Evolutionary conservation across 2,329 filamentous ascomycete genomes (phyloP), one percentile per base, ranked within the genome.

Genomic region (Aspergillus tubingensis): DNA sequence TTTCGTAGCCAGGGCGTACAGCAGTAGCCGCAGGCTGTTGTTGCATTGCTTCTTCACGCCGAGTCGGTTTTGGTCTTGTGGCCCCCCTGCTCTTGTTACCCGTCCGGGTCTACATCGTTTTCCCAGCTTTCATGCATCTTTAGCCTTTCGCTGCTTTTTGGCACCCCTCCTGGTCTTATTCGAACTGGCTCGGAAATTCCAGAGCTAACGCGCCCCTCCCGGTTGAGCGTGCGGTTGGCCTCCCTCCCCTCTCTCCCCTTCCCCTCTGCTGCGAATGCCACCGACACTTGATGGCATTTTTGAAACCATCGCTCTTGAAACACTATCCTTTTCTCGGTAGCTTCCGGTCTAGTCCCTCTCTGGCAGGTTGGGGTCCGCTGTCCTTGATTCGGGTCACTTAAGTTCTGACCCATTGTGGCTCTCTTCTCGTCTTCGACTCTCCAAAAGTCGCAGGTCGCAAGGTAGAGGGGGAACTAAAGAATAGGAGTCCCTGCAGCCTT

Each of bases 401-500:
- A 60, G 57, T 56, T 61, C 54, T 59, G 52, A 44, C 52, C 38
- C 58, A 59, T 63, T 63, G 59, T 58, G 52, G 51, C 59, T 68
- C 65, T 62, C 11, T 36, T 36, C 63, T 60, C 60, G 52, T 63
- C 58, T 58, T 58, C 11, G 32, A 41, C 27, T 41, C 60, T 59
- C 32, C 44, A 59, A 54, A 63, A 63, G 54, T 58, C 62, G 60
- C 54, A 63, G 62, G 54, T 58, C 63, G 60, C 54, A 57, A 56
- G 49, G 48, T 58, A 57, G 52, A 58, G 51, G 41, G 39, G 62
- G 4, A 64, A 61, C 64, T 57, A 55, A 56, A 60, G 61, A 66
- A 61, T 39, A 56, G 64, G 65, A 67, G 69, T 68, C 67, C 69
- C 72, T 74, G 72, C 72, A 72, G 71, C 72, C 69, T 70, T 65